Evolutionary conservation across 352 stramenopile genomes (phyloP).

Genomic region (Globisporangium mamillatum): DNA sequence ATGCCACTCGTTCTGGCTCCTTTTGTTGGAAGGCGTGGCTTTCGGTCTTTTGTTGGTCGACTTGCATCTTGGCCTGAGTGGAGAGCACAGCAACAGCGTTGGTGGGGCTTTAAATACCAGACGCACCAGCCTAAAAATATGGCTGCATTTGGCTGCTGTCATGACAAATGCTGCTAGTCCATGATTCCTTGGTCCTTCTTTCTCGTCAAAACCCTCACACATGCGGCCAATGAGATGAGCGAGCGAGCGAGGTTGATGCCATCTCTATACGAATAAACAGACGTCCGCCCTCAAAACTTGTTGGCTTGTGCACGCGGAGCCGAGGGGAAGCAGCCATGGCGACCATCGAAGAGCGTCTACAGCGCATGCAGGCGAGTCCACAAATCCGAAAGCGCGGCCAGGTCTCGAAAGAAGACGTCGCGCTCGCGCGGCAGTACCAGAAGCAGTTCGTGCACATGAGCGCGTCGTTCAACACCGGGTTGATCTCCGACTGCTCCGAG

Average conservation of each 20-base stretch:
- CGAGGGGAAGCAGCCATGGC: background rate
- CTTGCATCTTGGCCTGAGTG: too few species aligned
- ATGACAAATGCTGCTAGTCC: background rate
- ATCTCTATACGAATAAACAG: background rate
- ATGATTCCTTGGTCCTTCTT: background rate
- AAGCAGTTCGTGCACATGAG: conserved; percentile 34
- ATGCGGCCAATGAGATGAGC: background rate
- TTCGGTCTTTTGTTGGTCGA: too few species aligned
- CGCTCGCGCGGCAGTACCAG: conserved; percentile 40
- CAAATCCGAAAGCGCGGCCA: conserved; percentile 47
- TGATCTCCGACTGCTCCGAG: conserved; percentile 52
- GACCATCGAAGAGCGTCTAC: conserved; percentile 39
- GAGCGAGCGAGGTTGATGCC: background rate
- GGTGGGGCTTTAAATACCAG: background rate
- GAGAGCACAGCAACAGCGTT: background rate
- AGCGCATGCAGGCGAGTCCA: conserved; percentile 38
- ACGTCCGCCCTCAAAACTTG: background rate
- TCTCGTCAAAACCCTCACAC: background rate
- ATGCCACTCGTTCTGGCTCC: background rate
- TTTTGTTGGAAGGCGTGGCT: too few species aligned
- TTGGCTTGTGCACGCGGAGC: background rate
- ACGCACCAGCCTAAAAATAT: background rate
- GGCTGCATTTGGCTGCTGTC: background rate
- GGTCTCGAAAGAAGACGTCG: conserved; percentile 38
- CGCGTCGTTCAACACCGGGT: conserved; percentile 34